Base-by-base conservation (phyloP, 2,329 filamentous ascomycete species). In the Verticillium isaacii region DNA sequence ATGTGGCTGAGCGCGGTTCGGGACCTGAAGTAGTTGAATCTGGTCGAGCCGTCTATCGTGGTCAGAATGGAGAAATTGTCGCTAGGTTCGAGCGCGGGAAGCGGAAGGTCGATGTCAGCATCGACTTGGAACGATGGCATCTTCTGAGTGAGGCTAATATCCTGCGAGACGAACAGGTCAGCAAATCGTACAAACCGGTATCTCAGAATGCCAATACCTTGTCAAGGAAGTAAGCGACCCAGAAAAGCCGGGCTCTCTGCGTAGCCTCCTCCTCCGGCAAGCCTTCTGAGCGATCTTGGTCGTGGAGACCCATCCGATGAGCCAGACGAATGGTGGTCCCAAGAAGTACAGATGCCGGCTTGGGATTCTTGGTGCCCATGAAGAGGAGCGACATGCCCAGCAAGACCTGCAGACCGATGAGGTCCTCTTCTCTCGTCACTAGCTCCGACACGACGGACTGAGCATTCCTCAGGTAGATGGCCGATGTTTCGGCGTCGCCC, bases 141-240 rank as follows among this genome's bases (percentile, higher is more conserved):
- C 23, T 69, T 70, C 5, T 70, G 71, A 8, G 73, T 68, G 0
- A 80, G 64, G 45, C 73, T 75, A 19, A 79, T 73, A 50, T 77
- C 74, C 67, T 74, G 29, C 29, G 29, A 29, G 11, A 14, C 4
- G 19, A 9, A n/a, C 4, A 2, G 6, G 15, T 61, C 23, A 63
- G 61, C 17, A 4, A 25, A 9, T 5, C 15, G 19, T 2, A 1
- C 55, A 32, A 19, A 34, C 15, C 9, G 32, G 54, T 5, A 14
- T 19, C 11, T n/a, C 7, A 9, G 17, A 50, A 50, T 12, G 29
- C 29, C 29, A 29, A 25, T 50, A 50, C 45, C 45, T 50, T 50
- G 8, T 79, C 77, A 5, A 78, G 65, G 3, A 66, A 67, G 41
- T 79, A 79, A 2, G 74, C 73, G 8, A 78, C 71, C 77, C 77